A percentile compares a stretch with the other conserved stretches of the same genome.
Conservation (phyloP, 176 grass and related monocot species). For the Typha latifolia region DNA sequence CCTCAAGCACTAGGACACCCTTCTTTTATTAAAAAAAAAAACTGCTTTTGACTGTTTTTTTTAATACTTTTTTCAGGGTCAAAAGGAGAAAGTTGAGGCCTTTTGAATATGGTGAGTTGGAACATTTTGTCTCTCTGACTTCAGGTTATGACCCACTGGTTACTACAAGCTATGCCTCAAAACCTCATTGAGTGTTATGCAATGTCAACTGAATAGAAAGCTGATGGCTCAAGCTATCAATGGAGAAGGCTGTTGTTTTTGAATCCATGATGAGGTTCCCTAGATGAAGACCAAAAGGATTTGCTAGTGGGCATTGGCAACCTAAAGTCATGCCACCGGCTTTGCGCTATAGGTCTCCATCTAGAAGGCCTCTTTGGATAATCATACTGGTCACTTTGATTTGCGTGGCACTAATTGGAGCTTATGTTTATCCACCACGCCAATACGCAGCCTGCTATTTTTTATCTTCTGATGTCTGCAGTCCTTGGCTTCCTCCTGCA, state of each 20-base stretch:
- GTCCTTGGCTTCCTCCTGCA: constrained; percentile 53
- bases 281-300: constrained; percentile 44
- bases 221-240: constrained; percentile 3
- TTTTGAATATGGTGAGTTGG: neutral
- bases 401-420: constrained; percentile 38
- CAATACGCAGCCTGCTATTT: constrained; percentile 67
- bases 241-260: neutral
- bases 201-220: constrained; percentile 10
- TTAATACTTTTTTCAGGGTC: neutral
- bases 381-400: constrained; percentile 58
- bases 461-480: constrained; percentile 61
- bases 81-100: neutral
- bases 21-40: too few relatives aligned
- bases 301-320: constrained; percentile 14
- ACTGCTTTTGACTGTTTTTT: neutral
- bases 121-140: neutral
- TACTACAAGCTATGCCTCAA: neutral
- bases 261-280: constrained; percentile 18
- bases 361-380: constrained; percentile 74
- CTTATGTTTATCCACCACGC: constrained; percentile 63
- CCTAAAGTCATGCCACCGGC: constrained; percentile 33
- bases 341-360: constrained; percentile 45
- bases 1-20: too few relatives aligned
- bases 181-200: neutral
- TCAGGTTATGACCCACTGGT: neutral